Base-by-base conservation (phyloP, 2,329 filamentous ascomycete genomes). In the Penicillium sp. region DNA sequence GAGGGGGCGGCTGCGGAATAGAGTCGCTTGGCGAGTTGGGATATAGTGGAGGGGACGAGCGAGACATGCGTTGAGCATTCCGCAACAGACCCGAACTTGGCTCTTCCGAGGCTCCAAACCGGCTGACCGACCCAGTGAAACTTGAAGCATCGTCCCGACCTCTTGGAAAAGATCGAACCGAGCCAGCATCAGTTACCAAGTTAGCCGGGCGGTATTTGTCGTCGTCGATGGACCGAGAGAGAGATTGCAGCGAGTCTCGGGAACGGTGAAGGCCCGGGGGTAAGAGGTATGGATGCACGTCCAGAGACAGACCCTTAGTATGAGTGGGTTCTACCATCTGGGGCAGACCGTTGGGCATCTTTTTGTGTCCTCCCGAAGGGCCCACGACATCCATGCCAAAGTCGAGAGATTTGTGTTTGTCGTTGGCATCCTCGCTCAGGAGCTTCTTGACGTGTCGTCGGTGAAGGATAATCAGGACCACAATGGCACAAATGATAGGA, bases 361-460 rank as follows among this genome's bases (percentile, higher is more conserved):
- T 64, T 34, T 57, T 79, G 73, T 65, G 68, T 23, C 67, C 67
- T 77, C 42, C 59, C 57, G 54, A 53, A 38, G 51, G 66, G 58
- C 34, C 67, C 56, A 77, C 71, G 29, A 76, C 71, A 51, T 87
- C 90, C 67, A 96, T 74, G 33, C 94, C 94, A 68, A 96, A 99
- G 71, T 99, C 94, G 67, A 97, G 81, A 0, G 90, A 94, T 67
- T 88, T 92, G 73, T 95, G 90, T 61, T 90, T 89, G 71, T 96
- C 92, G 57, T 88, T 85, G 16, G 82, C 80, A 74, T 99, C 94
- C 74, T 99, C 94, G 53, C 80, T 76, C 50, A 79, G 79, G 58
- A 90, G 79, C 65, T 85, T 90, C 69, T 82, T 84, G 36, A 89
- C 74, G 65, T 90, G 88, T 70, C 90, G 83, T 47, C 90, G 84